Conservation (phyloP, 768 basidiomycete species). For the Pisolithus marmoratus region DNA sequence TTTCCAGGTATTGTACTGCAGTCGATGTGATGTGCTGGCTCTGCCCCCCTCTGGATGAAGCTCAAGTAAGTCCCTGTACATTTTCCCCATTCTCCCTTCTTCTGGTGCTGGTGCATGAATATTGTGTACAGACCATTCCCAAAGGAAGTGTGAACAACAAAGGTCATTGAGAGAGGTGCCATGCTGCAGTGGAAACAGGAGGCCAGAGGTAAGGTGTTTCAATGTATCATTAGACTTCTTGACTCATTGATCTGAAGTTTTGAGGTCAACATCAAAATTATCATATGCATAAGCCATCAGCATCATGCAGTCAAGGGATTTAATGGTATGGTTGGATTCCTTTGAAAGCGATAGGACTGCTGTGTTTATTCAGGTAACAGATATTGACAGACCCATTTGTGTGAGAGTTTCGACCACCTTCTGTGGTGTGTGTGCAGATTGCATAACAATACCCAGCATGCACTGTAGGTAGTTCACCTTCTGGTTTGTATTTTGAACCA, state of each 20-base stretch:
- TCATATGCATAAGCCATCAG: constrained; percentile 32
- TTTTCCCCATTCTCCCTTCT: no score
- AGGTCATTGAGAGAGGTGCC: constrained; percentile 22
- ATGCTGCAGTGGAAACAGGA: constrained; percentile 17
- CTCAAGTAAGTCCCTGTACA: no score
- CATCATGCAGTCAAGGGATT: constrained; percentile 19
- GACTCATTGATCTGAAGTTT: constrained; percentile 22
- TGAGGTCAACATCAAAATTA: constrained; percentile 39
- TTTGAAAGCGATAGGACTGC: constrained; percentile 20
- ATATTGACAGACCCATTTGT: constrained; percentile 22
- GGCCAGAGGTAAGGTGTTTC: constrained; percentile 19
- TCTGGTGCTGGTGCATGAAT: background rate
- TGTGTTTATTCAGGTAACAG: constrained; percentile 18
- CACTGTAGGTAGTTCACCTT: constrained; percentile 7
- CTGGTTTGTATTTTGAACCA: constrained; percentile 28
- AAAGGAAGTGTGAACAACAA: constrained; percentile 27
- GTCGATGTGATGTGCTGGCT: no score
- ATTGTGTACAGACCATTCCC: constrained; percentile 25
- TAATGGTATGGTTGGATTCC: constrained; percentile 13
- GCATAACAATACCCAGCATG: constrained; percentile 10
- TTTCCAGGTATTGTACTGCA: no score
- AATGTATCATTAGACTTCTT: constrained; percentile 21
- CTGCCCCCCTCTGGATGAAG: no score
- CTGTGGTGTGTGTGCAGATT: constrained; percentile 21
- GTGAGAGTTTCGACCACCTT: constrained; percentile 26